Evolutionary conservation across 73 alveolate genomes (phyloP), one percentile per base, ranked within the genome.

Genomic region (Breviolum minutum): DNA sequence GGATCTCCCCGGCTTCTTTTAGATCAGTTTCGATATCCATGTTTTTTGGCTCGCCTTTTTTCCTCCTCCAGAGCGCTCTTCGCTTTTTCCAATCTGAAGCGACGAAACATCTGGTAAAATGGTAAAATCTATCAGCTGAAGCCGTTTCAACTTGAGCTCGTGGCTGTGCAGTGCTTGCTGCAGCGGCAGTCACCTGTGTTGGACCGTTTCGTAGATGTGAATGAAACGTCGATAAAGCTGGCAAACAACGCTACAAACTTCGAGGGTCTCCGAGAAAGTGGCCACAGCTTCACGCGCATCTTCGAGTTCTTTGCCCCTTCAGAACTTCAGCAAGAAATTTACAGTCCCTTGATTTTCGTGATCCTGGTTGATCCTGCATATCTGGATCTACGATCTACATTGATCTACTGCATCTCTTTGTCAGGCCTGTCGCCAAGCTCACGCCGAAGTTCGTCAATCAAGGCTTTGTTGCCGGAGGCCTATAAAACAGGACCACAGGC

Each of bases 381-480:
- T 40, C 54, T 40, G 54, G 54, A 40, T 40, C 54, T 40, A 40
- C 54, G 54, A 40, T 40, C 3, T 40, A 40, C 54, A 40, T 40
- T 3, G 5, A 40, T 40, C 54, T 40, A 40, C 54, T 40, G 54
- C 54, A 40, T 40, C 54, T 40, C 54, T 40, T 40, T 3, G 54
- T 40, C n/a, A 5, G 71, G 62, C 98, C 98, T 92, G 20, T 60
- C 66, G 48, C 70, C 90, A 22, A 92, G 91, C 87, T 92, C 98
- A 0, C 98, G 91, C 9, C 98, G 63, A 16, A 92, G 98, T 80
- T 92, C 98, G n/a, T 92, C 98, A 16, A 92, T 63, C 22, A 74
- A 91, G 19, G 98, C 98, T 8, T 24, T 19, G 98, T 92, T 92
- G 60, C 98, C 98, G 8, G 98, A 92, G 11, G 98, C 98, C 98